phyloP scores from a whole-genome alignment of 352 stramenopile species.

The Globisporangium nunn region DNA sequence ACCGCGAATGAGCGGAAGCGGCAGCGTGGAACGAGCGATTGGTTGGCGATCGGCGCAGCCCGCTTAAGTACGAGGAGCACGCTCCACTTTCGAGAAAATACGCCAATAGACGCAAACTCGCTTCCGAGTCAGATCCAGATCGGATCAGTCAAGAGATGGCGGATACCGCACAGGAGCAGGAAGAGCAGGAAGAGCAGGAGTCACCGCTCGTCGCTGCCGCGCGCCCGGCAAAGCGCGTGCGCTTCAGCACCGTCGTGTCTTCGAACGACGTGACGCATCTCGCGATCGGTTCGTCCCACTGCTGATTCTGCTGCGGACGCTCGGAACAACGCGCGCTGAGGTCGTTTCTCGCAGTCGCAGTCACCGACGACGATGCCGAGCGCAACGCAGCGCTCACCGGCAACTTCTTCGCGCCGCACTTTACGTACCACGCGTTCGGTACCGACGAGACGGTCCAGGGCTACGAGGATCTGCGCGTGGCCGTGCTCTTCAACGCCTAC shows the following conservation, averaged over 20 bases:
- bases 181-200: background rate
- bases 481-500: conserved; percentile 52
- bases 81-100: no score
- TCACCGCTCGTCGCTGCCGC: background rate
- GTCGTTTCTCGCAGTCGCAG: conserved; percentile 4
- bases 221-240: conserved; percentile 48
- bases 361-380: conserved; percentile 19
- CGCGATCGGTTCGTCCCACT: conserved; percentile 34
- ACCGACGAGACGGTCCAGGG: conserved; percentile 65
- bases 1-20: conserved; percentile 13
- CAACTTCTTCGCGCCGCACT: conserved; percentile 52
- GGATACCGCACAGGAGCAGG: background rate
- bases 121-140: no score
- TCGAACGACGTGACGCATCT: conserved; percentile 50
- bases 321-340: no score
- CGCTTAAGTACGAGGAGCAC: no score
- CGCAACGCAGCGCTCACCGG: conserved; percentile 24
- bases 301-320: background rate
- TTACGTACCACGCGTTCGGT: conserved; percentile 80
- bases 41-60: no score
- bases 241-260: conserved; percentile 35
- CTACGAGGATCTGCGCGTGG: conserved; percentile 49
- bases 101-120: no score
- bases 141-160: conserved; percentile 6
- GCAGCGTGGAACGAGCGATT: background rate